Evolutionary conservation across 2,329 filamentous ascomycete species (phyloP).

Genomic region (Helicocarpus griseus): DNA sequence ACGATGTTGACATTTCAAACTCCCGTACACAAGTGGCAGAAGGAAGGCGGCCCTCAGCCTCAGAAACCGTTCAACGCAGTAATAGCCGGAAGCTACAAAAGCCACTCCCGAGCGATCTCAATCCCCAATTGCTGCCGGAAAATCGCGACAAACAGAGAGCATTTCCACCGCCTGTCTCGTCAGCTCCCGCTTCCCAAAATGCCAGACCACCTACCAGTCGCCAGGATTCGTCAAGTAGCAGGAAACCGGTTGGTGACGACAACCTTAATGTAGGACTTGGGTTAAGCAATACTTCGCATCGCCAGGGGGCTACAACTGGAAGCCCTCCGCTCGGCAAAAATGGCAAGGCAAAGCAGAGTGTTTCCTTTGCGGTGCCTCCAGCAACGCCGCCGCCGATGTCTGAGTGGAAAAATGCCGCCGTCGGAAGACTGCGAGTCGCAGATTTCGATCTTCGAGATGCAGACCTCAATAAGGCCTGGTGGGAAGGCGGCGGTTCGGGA

Average conservation of each 20-base stretch:
- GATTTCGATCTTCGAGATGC: conserved; percentile 51
- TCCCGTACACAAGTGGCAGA: not conserved
- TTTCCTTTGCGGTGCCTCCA: conserved; percentile 38
- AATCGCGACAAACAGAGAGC: not conserved
- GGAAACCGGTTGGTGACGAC: not conserved
- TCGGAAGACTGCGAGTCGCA: conserved; percentile 49
- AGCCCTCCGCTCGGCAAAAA: conserved; percentile 13
- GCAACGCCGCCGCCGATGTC: conserved; percentile 36
- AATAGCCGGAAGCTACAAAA: conserved; percentile 13
- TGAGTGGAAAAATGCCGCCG: conserved; percentile 62
- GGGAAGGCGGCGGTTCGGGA: conserved; percentile 53
- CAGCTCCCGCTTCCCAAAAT: not conserved
- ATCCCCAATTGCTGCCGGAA: not conserved
- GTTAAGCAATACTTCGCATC: not conserved
- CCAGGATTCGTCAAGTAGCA: not conserved
- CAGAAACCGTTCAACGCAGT: conserved; percentile 6
- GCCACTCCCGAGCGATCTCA: conserved; percentile 6
- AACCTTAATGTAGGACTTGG: conserved; percentile 2
- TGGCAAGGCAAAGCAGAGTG: conserved; percentile 26
- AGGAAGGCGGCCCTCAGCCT: not conserved
- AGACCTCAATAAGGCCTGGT: conserved; percentile 56
- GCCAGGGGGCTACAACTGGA: conserved; percentile 11
- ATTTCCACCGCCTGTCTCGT: not conserved
- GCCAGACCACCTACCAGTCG: not conserved
- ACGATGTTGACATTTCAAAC: not conserved